phyloP scores from a whole-genome alignment of 1,284 basidiomycete genomes.

The Coniferiporia sulphurascens region DNA sequence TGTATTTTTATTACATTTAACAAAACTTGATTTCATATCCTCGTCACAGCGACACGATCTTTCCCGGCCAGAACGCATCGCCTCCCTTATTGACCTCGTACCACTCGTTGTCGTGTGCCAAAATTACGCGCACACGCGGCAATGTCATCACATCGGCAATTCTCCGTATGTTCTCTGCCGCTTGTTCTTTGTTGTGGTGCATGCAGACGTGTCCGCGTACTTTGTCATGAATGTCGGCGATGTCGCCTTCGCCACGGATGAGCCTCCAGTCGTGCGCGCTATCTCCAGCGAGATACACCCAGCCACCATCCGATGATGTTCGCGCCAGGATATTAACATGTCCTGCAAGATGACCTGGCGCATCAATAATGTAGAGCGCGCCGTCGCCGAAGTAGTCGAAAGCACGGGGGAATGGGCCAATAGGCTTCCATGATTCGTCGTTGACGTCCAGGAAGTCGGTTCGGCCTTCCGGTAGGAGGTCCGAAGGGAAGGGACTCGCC shows the following conservation, averaged over 20 bases:
- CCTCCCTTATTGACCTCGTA: constrained; percentile 40
- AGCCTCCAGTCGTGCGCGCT: constrained; percentile 51
- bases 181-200: constrained; percentile 38
- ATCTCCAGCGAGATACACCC: constrained; percentile 54
- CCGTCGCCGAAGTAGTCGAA: constrained; percentile 55
- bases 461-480: constrained; percentile 39
- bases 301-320: constrained; percentile 49
- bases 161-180: constrained; percentile 37
- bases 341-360: constrained; percentile 49
- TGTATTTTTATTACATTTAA: not conserved
- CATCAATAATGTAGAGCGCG: constrained; percentile 50
- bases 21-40: not conserved
- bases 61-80: constrained; percentile 40
- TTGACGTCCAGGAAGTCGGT: constrained; percentile 34
- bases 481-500: constrained; percentile 29
- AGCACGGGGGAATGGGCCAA: constrained; percentile 49
- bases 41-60: constrained; percentile 13
- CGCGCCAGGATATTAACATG: constrained; percentile 52
- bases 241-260: constrained; percentile 39
- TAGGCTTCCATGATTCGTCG: constrained; percentile 25
- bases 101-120: constrained; percentile 53
- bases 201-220: constrained; percentile 29
- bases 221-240: constrained; percentile 30
- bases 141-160: constrained; percentile 36
- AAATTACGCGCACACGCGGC: constrained; percentile 40